Conservation (phyloP, 768 basidiomycete species). For the Tylopilus sp. region DNA sequence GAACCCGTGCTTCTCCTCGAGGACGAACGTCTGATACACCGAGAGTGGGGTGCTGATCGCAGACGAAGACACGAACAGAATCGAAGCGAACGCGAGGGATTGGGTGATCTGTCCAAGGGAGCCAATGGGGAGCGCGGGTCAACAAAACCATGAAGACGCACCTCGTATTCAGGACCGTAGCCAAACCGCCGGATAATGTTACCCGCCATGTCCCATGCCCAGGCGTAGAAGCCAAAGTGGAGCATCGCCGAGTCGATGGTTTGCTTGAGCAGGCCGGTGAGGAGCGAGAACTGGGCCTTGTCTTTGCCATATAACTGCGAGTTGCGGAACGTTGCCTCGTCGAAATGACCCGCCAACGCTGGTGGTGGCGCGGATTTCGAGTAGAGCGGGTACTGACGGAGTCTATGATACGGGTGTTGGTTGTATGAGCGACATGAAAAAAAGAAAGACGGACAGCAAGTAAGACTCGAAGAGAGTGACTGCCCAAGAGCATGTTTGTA, state of each 20-base stretch:
- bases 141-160: conserved; percentile 25
- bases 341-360: conserved; percentile 67
- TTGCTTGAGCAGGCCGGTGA: conserved; percentile 75
- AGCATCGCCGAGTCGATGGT: conserved; percentile 65
- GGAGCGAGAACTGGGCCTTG: conserved; percentile 80
- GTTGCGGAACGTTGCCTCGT: conserved; percentile 71
- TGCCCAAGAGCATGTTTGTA: conserved; percentile 72
- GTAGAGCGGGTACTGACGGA: conserved; percentile 85
- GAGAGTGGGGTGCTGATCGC: conserved; percentile 70
- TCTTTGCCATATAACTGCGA: conserved; percentile 90
- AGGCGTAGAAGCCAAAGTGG: conserved; percentile 75
- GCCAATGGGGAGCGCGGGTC: not conserved
- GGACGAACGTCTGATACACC: conserved; percentile 85
- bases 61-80: conserved; percentile 63
- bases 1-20: conserved; percentile 95
- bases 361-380: conserved; percentile 69
- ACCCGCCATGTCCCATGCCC: conserved; percentile 75
- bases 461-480: no score
- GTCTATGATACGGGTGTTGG: conserved; percentile 27
- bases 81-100: conserved; percentile 72
- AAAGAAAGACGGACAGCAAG: conserved; percentile 14
- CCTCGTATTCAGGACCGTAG: conserved; percentile 72
- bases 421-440: not conserved
- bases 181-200: conserved; percentile 47
- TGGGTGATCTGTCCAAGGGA: conserved; percentile 68